Percentiles rank a stretch among this genome's conserved stretches.
Evolutionary conservation across 148 eudicot species (phyloP).

Genomic region (Cornus controversa): DNA sequence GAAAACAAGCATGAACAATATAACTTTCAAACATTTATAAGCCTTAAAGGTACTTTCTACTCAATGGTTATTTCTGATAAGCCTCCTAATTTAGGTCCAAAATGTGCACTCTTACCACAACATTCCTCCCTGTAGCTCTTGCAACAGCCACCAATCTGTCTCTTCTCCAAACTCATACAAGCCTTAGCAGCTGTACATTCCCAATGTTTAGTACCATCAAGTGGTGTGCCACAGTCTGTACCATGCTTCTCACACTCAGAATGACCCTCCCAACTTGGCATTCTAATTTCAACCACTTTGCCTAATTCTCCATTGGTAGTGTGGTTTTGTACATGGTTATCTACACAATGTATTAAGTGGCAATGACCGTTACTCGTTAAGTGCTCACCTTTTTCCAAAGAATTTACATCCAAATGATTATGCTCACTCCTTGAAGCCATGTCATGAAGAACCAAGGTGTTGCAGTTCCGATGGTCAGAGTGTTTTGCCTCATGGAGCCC

Average conservation of each 20-base stretch:
- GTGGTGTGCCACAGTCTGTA: neutral
- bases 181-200: slow-evolving; percentile 17
- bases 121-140: slow-evolving; percentile 58
- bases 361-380: neutral
- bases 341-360: neutral
- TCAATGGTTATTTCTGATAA: slow-evolving; percentile 72
- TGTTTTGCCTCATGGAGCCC: neutral
- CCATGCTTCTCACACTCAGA: neutral
- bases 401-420: neutral
- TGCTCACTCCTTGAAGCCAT: neutral
- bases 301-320: neutral
- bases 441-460: neutral
- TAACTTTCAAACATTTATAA: neutral
- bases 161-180: slow-evolving; percentile 33
- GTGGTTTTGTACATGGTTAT: slow-evolving; percentile 9
- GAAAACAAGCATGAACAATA: neutral
- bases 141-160: slow-evolving; percentile 55
- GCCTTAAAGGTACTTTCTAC: slow-evolving; percentile 14
- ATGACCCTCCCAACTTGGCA: neutral
- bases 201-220: neutral
- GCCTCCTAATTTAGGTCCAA: slow-evolving; percentile 41
- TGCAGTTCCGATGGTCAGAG: neutral
- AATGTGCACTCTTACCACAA: slow-evolving; percentile 33
- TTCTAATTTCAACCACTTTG: neutral
- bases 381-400: neutral